Percentiles rank a stretch among this genome's conserved stretches.
Evolutionary conservation across 176 grass and related monocot species (phyloP).

Genomic region (Eleusine coracana): DNA sequence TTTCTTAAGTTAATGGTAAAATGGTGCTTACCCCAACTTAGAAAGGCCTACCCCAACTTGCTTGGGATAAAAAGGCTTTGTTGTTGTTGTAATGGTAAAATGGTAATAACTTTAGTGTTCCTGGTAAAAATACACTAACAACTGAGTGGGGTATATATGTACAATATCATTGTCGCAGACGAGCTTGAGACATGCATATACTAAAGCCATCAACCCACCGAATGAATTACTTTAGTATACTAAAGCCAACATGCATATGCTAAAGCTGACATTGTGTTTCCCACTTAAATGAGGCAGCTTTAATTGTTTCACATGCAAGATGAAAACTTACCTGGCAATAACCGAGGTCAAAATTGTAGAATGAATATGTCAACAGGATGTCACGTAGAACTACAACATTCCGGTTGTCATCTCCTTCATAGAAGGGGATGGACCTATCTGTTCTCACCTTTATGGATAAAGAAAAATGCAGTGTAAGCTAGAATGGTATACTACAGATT

Average conservation of each 20-base stretch:
- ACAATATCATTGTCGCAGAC: not conserved
- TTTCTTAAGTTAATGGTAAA: not conserved
- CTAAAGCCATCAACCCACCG: not conserved
- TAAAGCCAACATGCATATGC: not conserved
- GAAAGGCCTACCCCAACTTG: no score
- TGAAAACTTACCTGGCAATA: constrained; percentile 89
- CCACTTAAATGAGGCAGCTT: constrained; percentile 12
- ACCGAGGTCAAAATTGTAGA: constrained; percentile 99
- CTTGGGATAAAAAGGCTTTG: no score
- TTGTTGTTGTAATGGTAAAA: not conserved
- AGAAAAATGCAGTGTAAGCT: constrained; percentile 44
- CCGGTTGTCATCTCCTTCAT: constrained; percentile 96
- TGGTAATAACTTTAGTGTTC: no score
- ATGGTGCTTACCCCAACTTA: no score
- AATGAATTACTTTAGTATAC: not conserved
- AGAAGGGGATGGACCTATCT: constrained; percentile 86
- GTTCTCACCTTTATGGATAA: constrained; percentile 85
- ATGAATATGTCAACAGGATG: constrained; percentile 94
- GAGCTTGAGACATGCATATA: not conserved
- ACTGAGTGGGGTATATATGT: not conserved
- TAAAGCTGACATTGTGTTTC: not conserved
- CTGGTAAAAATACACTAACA: not conserved
- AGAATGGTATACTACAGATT: constrained; percentile 17
- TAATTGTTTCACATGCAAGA: constrained; percentile 21
- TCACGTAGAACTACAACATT: constrained; percentile 90